These are phyloP conservation scores for barrel medic (Medicago truncatula) DNA, from an alignment of 306 rosid species.

Conservation along the genomic window MtrunA17r5.0-ANR NC_053049.1:40172501-40173000, in stretches of 20 bases:
- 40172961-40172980: constrained; percentile 1
- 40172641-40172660: constrained; percentile 34
- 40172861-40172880: constrained; percentile 21
- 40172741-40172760: constrained; percentile 30
- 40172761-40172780: constrained; percentile 8
- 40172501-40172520: constrained; percentile 64
- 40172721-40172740: constrained; percentile 31
- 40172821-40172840: constrained; percentile 19
- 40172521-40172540: constrained; percentile 61
- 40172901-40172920: constrained; percentile 13
- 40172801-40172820: neutral
- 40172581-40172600: constrained; percentile 44
- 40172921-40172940: neutral
- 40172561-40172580: constrained; percentile 23
- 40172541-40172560: constrained; percentile 54
- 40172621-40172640: constrained; percentile 15
- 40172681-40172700: constrained; percentile 44
- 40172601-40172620: constrained; percentile 37
- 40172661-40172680: constrained; percentile 55
- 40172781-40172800: constrained; percentile 34
- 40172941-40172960: constrained; percentile 32
- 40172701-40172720: constrained; percentile 11
- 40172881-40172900: neutral
- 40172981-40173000: constrained; percentile 18
- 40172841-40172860: constrained; percentile 35